Evolutionary conservation across 2,329 filamentous ascomycete species (phyloP).

Genomic region (Venturia oleaginea): DNA sequence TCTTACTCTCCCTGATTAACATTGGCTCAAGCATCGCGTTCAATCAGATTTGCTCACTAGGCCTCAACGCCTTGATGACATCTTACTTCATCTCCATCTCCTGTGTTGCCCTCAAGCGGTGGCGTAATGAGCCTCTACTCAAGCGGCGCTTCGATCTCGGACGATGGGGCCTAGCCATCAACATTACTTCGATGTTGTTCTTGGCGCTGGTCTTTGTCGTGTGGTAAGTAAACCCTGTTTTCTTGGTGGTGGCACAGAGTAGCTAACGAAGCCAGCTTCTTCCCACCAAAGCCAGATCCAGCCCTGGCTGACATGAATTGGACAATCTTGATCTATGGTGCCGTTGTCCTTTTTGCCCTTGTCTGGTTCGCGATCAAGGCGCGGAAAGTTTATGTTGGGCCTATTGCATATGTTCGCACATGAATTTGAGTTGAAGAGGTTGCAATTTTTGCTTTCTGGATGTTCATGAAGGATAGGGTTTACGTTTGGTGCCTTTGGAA

Average conservation of each 20-base stretch:
- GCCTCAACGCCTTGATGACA: conserved; percentile 29
- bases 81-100: conserved; percentile 34
- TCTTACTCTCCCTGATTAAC: conserved; percentile 26
- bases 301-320: conserved; percentile 37
- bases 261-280: conserved; percentile 38
- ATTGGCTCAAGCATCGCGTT: conserved; percentile 28
- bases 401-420: conserved; percentile 15
- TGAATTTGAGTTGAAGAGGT: not conserved
- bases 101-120: conserved; percentile 31
- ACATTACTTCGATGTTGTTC: conserved; percentile 30
- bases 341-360: conserved; percentile 34
- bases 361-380: conserved; percentile 35
- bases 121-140: conserved; percentile 29
- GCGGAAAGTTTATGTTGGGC: conserved; percentile 31
- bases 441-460: too few relatives aligned
- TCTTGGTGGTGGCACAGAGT: not conserved
- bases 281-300: conserved; percentile 29
- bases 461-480: too few relatives aligned
- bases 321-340: conserved; percentile 37
- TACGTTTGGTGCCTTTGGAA: too few relatives aligned
- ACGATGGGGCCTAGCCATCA: conserved; percentile 29
- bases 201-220: conserved; percentile 14
- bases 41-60: conserved; percentile 29
- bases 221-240: not conserved
- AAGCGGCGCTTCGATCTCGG: conserved; percentile 31